Percentiles rank a stretch among this genome's conserved stretches.
phyloP scores from a whole-genome alignment of 306 rosid genomes.

The Cajanus cajan region DNA sequence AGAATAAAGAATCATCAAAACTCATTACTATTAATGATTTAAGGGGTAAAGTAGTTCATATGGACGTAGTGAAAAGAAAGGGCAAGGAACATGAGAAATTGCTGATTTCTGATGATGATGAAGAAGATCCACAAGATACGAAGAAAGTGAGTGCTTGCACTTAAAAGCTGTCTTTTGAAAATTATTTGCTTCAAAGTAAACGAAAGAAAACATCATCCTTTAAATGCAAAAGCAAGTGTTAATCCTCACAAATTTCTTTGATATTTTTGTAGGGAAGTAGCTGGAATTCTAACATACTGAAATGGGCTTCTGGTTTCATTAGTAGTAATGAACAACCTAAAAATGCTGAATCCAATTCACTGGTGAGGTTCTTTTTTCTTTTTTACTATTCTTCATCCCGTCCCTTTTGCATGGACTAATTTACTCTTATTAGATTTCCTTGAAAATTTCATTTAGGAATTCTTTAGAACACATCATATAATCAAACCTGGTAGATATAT shows the following conservation, averaged over 20 bases:
- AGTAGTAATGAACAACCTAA: constrained; percentile 61
- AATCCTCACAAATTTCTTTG: constrained; percentile 21
- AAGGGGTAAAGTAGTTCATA: constrained; percentile 90
- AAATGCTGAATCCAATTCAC: constrained; percentile 49
- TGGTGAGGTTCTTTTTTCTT: constrained; percentile 45
- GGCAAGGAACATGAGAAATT: constrained; percentile 90
- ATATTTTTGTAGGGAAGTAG: constrained; percentile 53
- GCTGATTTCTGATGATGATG: constrained; percentile 60
- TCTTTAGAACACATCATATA: not conserved
- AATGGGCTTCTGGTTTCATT: constrained; percentile 95
- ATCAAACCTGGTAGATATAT: not conserved
- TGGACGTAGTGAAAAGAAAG: constrained; percentile 86
- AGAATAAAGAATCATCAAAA: constrained; percentile 59
- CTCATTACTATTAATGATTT: constrained; percentile 76
- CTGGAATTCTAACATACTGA: constrained; percentile 86
- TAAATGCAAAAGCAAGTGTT: constrained; percentile 2
- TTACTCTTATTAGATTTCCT: constrained; percentile 13
- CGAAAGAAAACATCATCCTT: not conserved
- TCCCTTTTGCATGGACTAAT: constrained; percentile 19
- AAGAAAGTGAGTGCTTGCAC: constrained; percentile 57
- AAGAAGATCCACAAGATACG: constrained; percentile 45
- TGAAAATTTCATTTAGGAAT: not conserved
- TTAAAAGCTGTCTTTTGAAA: constrained; percentile 8
- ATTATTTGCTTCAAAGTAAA: not conserved
- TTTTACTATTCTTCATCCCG: not conserved